These are phyloP conservation scores for Aspergillus sp. DNA, from an alignment of 2,329 filamentous ascomycete species.

Conservation along the genomic window DNA sequence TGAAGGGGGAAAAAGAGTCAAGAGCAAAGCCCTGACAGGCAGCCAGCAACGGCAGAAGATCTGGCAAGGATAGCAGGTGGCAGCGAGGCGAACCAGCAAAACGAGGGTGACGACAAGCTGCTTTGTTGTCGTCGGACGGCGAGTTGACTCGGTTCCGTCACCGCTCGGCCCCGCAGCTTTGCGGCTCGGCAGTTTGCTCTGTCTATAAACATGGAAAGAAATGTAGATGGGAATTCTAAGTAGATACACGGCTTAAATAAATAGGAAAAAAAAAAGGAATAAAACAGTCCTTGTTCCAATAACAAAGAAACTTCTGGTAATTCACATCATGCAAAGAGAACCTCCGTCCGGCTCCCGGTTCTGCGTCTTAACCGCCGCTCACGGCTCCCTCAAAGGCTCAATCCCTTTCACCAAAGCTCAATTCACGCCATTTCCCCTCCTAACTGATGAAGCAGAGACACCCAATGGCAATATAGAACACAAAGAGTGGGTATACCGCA, in stretches of 20 bases:
- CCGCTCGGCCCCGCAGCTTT: conserved; percentile 21
- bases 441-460: conserved; percentile 97
- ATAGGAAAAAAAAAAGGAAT: neutral
- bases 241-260: neutral
- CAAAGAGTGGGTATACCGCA: conserved; percentile 89
- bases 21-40: neutral
- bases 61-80: conserved; percentile 1
- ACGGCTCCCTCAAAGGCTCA: no score
- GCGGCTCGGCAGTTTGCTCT: neutral
- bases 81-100: conserved; percentile 6
- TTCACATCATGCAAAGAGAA: neutral
- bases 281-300: neutral
- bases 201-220: no score
- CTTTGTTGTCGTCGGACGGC: conserved; percentile 23
- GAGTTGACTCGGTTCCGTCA: conserved; percentile 20
- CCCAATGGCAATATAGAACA: conserved; percentile 91
- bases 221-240: no score
- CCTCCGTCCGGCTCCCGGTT: no score
- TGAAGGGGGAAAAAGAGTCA: neutral
- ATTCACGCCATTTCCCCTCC: conserved; percentile 7
- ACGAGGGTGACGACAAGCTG: conserved; percentile 16
- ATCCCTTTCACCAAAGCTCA: neutral
- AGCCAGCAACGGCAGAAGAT: no score
- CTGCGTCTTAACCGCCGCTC: neutral
- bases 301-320: neutral